phyloP scores from a whole-genome alignment of 495 filamentous ascomycete genomes.

The Penicillium atrosanguineum region DNA sequence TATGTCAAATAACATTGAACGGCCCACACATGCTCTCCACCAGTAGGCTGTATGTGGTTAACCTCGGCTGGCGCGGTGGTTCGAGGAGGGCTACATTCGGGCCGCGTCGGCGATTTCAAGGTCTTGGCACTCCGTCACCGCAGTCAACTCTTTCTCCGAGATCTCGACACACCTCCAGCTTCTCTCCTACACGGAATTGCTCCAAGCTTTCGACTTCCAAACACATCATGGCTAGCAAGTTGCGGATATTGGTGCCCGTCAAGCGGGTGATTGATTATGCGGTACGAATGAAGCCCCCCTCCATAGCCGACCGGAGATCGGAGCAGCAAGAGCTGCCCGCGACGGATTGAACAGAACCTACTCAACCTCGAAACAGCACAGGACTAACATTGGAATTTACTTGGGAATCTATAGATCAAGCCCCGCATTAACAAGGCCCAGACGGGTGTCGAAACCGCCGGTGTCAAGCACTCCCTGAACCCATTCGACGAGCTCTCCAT shows the following conservation, averaged over 20 bases:
- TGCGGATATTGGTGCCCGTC: conserved; percentile 91
- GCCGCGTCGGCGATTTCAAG: conserved; percentile 35
- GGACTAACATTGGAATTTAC: conserved; percentile 6
- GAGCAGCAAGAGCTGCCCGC: conserved; percentile 5
- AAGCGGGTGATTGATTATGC: conserved; percentile 99
- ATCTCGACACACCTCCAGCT: conserved; percentile 2
- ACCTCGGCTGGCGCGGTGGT: conserved; percentile 39
- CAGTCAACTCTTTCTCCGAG: conserved; percentile 20
- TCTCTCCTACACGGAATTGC: conserved; percentile 17
- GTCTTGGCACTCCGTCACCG: conserved; percentile 37
- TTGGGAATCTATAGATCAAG: conserved; percentile 66
- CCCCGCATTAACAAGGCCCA: conserved; percentile 95
- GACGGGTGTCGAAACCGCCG: conserved; percentile 86
- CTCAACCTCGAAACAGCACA: neutral
- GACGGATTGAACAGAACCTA: neutral
- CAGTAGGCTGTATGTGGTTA: conserved; percentile 20
- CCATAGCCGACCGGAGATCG: conserved; percentile 7
- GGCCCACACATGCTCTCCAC: too few relatives aligned
- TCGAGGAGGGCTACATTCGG: conserved; percentile 31
- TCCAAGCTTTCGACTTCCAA: conserved; percentile 2
- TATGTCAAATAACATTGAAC: too few relatives aligned
- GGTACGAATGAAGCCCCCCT: conserved; percentile 50
- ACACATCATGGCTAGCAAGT: conserved; percentile 64
- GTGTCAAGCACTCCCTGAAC: conserved; percentile 97
- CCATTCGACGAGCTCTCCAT: conserved; percentile 98